Evolutionary conservation across 2,329 filamentous ascomycete species (phyloP).

Genomic region (Penicillium sp.): DNA sequence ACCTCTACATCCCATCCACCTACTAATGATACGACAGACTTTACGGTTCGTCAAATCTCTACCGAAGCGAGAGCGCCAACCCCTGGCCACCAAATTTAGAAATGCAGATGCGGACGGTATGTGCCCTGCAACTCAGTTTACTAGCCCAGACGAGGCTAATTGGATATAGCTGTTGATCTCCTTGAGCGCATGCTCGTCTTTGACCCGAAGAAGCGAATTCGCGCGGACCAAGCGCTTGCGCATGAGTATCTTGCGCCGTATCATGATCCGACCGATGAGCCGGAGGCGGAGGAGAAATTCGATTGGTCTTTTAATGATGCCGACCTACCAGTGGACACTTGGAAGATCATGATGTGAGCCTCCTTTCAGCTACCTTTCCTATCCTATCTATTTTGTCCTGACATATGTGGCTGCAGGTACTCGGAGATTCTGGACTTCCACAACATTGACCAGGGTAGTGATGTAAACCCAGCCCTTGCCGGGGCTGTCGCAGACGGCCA

Average conservation of each 20-base stretch:
- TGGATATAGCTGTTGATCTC: conserved; percentile 76
- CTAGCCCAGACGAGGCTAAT: conserved; percentile 14
- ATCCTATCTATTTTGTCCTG: neutral
- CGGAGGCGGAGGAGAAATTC: conserved; percentile 94
- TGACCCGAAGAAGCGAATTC: conserved; percentile 94
- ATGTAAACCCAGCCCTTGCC: conserved; percentile 37
- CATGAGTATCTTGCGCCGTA: conserved; percentile 96
- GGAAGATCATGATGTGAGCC: conserved; percentile 99
- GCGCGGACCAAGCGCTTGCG: conserved; percentile 80
- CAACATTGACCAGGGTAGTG: conserved; percentile 71
- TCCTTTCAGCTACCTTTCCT: neutral
- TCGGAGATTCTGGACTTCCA: conserved; percentile 99
- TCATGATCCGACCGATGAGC: conserved; percentile 96
- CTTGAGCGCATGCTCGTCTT: conserved; percentile 98
- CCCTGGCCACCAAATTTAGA: conserved; percentile 87
- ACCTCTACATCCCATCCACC: conserved; percentile 30
- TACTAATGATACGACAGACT: conserved; percentile 62
- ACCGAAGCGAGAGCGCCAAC: conserved; percentile 90
- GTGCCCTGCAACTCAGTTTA: conserved; percentile 29
- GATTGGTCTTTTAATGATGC: conserved; percentile 99
- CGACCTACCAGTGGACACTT: conserved; percentile 96
- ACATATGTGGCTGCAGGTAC: conserved; percentile 67
- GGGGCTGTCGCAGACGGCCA: conserved; percentile 30
- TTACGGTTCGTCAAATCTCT: conserved; percentile 96
- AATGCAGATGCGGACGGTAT: conserved; percentile 86